Percentiles rank a stretch among this genome's conserved stretches.
Conservation (phyloP, 768 basidiomycete genomes). For the Boletus rubroflammeus region DNA sequence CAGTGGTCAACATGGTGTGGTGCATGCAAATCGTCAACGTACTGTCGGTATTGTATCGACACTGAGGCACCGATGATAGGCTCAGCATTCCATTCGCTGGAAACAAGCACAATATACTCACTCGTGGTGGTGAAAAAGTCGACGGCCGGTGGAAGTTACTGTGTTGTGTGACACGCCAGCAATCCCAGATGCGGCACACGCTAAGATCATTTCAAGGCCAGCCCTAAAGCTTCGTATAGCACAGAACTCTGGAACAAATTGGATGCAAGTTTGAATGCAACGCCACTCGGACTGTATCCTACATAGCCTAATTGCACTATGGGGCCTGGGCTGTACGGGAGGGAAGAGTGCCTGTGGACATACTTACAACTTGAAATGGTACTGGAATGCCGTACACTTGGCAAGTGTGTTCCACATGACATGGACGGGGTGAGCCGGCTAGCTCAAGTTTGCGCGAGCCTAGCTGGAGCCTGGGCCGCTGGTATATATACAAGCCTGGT, state of each 20-base stretch:
- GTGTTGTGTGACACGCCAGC: neutral
- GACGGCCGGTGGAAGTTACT: neutral
- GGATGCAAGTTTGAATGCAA: neutral
- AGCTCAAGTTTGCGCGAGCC: neutral
- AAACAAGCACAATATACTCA: constrained; percentile 13
- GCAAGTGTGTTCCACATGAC: neutral
- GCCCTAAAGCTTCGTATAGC: constrained; percentile 27
- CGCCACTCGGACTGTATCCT: constrained; percentile 8
- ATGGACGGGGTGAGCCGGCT: neutral
- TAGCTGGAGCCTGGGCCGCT: neutral
- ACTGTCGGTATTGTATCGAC: constrained; percentile 31
- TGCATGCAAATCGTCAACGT: constrained; percentile 12
- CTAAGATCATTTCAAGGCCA: constrained; percentile 10
- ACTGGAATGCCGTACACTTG: constrained; percentile 18
- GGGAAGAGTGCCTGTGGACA: constrained; percentile 22
- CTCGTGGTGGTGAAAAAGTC: constrained; percentile 10
- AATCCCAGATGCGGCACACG: neutral
- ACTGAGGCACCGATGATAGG: constrained; percentile 7
- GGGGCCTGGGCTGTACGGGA: neutral
- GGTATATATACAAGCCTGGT: constrained; percentile 8
- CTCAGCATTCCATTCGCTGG: neutral
- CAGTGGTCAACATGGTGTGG: constrained; percentile 6
- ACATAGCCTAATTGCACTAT: no score
- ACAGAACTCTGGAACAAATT: constrained; percentile 8
- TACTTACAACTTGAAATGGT: neutral